phyloP scores from a whole-genome alignment of 2,329 filamentous ascomycete genomes.

The Ophiostoma piceae region DNA sequence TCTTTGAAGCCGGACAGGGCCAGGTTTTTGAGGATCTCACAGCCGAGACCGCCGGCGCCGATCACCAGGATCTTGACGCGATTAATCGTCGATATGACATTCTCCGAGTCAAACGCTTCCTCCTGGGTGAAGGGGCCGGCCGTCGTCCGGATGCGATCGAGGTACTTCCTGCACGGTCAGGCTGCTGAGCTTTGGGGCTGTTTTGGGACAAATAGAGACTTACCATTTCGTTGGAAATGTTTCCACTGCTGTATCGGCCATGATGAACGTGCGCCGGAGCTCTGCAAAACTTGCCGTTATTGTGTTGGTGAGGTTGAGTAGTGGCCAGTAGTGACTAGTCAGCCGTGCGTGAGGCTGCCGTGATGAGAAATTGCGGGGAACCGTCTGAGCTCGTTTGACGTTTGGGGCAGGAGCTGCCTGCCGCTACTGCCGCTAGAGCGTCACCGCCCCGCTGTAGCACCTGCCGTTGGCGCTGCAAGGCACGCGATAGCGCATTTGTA shows the following conservation, averaged over 20 bases:
- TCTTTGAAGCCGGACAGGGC: conserved; percentile 93
- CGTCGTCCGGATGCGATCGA: conserved; percentile 72
- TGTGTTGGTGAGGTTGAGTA: not conserved
- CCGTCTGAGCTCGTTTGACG: not conserved
- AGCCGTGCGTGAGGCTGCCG: not conserved
- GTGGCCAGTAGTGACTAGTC: not conserved
- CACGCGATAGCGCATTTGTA: not conserved
- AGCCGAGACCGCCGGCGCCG: conserved; percentile 88
- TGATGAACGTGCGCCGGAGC: conserved; percentile 7
- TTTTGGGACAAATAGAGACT: not conserved
- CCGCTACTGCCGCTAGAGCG: not conserved
- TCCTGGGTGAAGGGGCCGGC: conserved; percentile 66
- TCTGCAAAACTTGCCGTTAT: not conserved
- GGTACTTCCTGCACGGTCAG: conserved; percentile 60
- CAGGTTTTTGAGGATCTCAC: conserved; percentile 93
- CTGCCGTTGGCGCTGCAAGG: conserved; percentile 8
- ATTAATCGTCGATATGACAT: conserved; percentile 53
- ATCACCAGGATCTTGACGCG: conserved; percentile 70
- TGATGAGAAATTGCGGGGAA: conserved; percentile 11
- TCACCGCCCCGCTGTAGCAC: conserved; percentile 19
- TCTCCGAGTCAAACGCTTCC: conserved; percentile 54
- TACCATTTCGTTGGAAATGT: conserved; percentile 22
- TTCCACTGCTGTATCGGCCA: conserved; percentile 20
- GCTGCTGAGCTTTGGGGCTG: not conserved
- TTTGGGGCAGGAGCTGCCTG: conserved; percentile 13